A percentile compares a stretch with the other conserved stretches of the same genome.
These are phyloP conservation scores for Penicillium sp. DNA, from an alignment of 2,329 filamentous ascomycete genomes.

Conservation along the genomic window DNA sequence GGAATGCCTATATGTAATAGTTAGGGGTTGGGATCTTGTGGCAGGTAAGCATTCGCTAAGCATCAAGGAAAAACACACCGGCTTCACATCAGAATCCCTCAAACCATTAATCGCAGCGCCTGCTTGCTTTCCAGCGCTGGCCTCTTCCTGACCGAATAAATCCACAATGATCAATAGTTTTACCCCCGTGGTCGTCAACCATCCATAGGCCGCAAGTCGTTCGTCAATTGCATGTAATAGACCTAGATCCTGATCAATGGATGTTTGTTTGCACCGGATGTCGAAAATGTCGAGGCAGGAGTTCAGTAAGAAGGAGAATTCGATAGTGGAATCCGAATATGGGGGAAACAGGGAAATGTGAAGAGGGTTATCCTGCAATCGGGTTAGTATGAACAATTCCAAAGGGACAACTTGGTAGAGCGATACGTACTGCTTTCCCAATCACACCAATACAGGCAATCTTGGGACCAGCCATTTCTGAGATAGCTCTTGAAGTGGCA, in stretches of 20 bases:
- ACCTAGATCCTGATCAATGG: constrained; percentile 79
- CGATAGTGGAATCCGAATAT: constrained; percentile 64
- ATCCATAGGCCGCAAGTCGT: constrained; percentile 88
- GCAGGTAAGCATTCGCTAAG: not conserved
- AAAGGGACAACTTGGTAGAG: not conserved
- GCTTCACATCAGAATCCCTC: constrained; percentile 82
- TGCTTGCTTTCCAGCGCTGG: constrained; percentile 34
- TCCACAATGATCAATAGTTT: constrained; percentile 90
- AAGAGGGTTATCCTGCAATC: constrained; percentile 82
- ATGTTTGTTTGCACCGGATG: constrained; percentile 71
- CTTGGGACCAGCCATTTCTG: constrained; percentile 59
- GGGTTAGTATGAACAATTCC: constrained; percentile 8
- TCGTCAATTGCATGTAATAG: constrained; percentile 93
- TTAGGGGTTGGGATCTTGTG: constrained; percentile 4
- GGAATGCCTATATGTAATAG: constrained; percentile 65
- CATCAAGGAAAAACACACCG: constrained; percentile 52
- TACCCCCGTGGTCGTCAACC: constrained; percentile 92
- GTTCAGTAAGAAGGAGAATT: constrained; percentile 88
- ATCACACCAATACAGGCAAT: constrained; percentile 94
- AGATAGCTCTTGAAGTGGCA: not conserved
- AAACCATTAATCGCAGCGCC: constrained; percentile 60
- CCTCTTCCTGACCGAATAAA: constrained; percentile 69
- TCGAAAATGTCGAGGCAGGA: constrained; percentile 93
- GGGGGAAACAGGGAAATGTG: constrained; percentile 88
- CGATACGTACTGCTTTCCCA: constrained; percentile 73